Conservation (phyloP, 257 asterid genomes). For the Phtheirospermum japonicum region DNA sequence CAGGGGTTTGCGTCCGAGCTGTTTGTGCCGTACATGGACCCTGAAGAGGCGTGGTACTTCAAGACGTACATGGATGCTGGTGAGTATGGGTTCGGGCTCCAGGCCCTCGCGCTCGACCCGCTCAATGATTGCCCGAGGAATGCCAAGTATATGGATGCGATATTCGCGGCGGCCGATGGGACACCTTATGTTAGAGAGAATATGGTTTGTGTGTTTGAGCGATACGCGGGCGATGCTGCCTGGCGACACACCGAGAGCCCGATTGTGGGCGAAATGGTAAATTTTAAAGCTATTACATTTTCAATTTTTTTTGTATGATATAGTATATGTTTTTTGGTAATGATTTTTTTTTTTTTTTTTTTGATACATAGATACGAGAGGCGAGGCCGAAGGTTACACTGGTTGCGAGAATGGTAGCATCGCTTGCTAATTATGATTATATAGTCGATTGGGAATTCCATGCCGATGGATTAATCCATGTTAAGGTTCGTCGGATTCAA, state of each 20-base stretch:
- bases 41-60: constrained; percentile 77
- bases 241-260: constrained; percentile 82
- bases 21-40: constrained; percentile 91
- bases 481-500: too few species aligned
- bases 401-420: constrained; percentile 60
- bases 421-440: constrained; percentile 77
- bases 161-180: constrained; percentile 67
- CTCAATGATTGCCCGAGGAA: constrained; percentile 78
- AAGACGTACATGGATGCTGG: constrained; percentile 86
- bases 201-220: constrained; percentile 70
- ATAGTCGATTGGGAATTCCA: constrained; percentile 80
- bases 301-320: neutral
- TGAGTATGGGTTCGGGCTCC: constrained; percentile 71
- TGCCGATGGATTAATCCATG: constrained; percentile 72
- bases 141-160: constrained; percentile 61
- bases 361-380: constrained; percentile 54
- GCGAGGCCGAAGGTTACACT: constrained; percentile 67
- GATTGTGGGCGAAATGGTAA: constrained; percentile 40
- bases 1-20: constrained; percentile 81
- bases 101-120: constrained; percentile 62
- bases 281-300: neutral
- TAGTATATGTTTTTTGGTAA: neutral
- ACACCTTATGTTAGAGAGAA: constrained; percentile 52
- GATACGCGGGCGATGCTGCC: constrained; percentile 62
- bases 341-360: neutral